A percentile compares a stretch with the other conserved stretches of the same genome.
These are phyloP conservation scores for Arabis alpina DNA, from an alignment of 345 rosid genomes.

Conservation along the genomic window DNA sequence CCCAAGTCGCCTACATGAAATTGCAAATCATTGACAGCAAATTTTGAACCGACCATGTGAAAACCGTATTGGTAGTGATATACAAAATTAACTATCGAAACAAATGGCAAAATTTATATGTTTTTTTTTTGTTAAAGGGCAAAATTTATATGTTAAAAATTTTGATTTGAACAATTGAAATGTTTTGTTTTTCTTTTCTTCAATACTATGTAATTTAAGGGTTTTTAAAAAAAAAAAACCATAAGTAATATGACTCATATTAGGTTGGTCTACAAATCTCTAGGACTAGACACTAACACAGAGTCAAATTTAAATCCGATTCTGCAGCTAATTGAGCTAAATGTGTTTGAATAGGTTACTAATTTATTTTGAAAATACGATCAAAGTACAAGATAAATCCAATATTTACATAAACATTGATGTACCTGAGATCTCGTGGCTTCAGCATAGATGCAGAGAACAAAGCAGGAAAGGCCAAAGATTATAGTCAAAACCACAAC, in stretches of 20 bases:
- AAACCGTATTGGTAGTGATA: neutral
- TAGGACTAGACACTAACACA: neutral
- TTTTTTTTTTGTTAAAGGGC: too few relatives aligned
- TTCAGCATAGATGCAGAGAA: slow-evolving; percentile 86
- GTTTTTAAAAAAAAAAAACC: too few relatives aligned
- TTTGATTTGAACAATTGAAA: neutral
- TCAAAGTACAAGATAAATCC: neutral
- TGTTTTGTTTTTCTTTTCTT: neutral
- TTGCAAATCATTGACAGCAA: neutral
- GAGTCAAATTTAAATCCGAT: too few relatives aligned
- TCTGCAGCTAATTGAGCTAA: neutral
- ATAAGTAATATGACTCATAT: too few relatives aligned
- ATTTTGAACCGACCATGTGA: neutral
- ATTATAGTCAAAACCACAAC: slow-evolving; percentile 61
- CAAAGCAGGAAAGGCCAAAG: slow-evolving; percentile 74
- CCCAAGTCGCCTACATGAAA: slow-evolving; percentile 62
- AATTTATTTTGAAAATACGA: neutral
- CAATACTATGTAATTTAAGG: neutral
- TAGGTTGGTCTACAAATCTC: neutral
- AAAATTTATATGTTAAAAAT: neutral
- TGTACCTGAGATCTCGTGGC: slow-evolving; percentile 85
- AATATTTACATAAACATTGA: neutral
- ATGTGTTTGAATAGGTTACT: neutral
- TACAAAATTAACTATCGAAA: neutral
- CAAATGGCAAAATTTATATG: neutral